Base-by-base conservation (phyloP, 2,329 filamentous ascomycete genomes). In the Beauveria pseudobassiana region DNA sequence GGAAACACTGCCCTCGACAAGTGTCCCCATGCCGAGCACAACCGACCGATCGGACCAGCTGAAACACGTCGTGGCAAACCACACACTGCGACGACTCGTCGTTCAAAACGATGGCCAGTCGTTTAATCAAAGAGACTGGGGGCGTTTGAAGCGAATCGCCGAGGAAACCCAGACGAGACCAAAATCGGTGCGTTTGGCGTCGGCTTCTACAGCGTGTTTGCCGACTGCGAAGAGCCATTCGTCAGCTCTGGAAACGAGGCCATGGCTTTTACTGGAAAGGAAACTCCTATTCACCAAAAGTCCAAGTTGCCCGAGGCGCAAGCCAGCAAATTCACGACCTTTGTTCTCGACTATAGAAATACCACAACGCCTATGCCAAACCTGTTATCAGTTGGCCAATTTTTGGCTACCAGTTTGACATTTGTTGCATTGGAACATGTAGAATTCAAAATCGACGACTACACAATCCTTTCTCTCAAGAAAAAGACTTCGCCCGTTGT, bases 191-290 rank as follows among this genome's bases (percentile, higher is more conserved):
- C 95, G 3, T 99, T 99, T 73, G 95, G 95, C 67, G 95, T 99
- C 38, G 95, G 95, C 2, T 99, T 99, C 77, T 99, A 99, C 80
- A 96, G 91, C 73, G 93, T 98, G 45, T 99, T 99, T 73, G 91
- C 95, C 64, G 95, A 99, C 73, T 99, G 93, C 72, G 96, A 99
- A 75, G 92, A 97, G 68, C 95, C 95, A 0, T 98, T 99, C 71
- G 90, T 99, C 66, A 95, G 91, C 67, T 98, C 93, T 1, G 95
- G 95, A 1, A 85, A 83, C 64, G 88, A 96, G 75, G 93, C 92
- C 43, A 97, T 99, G 91, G 93, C 93, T 0, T 99, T 71, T 99
- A 97, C 78, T 99, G 95, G 96, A 98, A 97, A 74, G 93, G 90
- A n/a, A 98, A 98, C 73, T 91, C 91, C 82, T 99, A 1, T 98